A percentile compares a stretch with the other conserved stretches of the same genome.
Conservation (phyloP, 306 rosid genomes). For the Lathyrus oleraceus region DNA sequence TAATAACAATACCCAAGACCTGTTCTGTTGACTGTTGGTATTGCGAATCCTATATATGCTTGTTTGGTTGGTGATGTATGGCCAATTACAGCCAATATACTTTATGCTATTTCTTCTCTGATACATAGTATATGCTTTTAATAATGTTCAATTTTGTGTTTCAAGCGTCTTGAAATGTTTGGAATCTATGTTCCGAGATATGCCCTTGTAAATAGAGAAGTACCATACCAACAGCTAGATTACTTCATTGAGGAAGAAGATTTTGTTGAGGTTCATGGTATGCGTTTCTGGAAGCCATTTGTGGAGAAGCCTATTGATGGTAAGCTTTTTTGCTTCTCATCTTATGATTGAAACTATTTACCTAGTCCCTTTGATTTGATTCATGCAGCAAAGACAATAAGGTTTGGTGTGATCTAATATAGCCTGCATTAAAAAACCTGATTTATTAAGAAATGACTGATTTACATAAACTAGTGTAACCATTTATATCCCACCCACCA, state of each 20-base stretch:
- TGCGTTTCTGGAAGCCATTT: slow-evolving; percentile 97
- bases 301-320: slow-evolving; percentile 98
- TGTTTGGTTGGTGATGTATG: slow-evolving; percentile 26
- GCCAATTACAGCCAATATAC: slow-evolving; percentile 7
- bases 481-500: no score
- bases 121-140: slow-evolving; percentile 25
- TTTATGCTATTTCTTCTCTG: slow-evolving; percentile 31
- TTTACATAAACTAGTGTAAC: no score
- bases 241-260: slow-evolving; percentile 92
- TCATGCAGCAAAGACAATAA: slow-evolving; percentile 5
- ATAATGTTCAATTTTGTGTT: slow-evolving; percentile 46
- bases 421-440: slow-evolving; percentile 18
- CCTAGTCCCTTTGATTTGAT: slow-evolving; percentile 17
- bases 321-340: slow-evolving; percentile 45
- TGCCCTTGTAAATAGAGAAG: slow-evolving; percentile 86
- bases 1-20: not conserved
- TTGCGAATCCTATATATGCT: not conserved
- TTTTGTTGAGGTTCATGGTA: slow-evolving; percentile 87
- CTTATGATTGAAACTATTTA: slow-evolving; percentile 17
- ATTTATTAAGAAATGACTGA: not conserved
- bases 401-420: slow-evolving; percentile 14
- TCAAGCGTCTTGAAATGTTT: slow-evolving; percentile 79
- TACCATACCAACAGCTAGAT: slow-evolving; percentile 75
- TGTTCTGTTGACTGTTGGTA: slow-evolving; percentile 22
- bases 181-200: slow-evolving; percentile 91